These are phyloP conservation scores for Narthecium ossifragum DNA, from an alignment of 106 monocot genomes.

Conservation along the genomic window DNA sequence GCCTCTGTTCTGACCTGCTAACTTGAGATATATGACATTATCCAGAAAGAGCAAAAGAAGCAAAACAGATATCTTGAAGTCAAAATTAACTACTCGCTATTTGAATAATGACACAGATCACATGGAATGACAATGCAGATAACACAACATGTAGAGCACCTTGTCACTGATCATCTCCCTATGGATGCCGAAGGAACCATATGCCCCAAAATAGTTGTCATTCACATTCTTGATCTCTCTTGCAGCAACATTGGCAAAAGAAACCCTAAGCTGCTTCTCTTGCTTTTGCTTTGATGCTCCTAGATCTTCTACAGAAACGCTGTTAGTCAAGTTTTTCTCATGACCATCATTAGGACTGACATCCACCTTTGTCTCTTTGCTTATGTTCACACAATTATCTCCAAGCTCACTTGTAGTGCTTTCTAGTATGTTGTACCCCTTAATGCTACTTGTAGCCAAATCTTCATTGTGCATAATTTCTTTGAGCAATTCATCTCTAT, in stretches of 20 bases:
- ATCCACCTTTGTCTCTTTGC: background rate
- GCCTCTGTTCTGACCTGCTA: constrained; percentile 78
- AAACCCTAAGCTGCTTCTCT: constrained; percentile 40
- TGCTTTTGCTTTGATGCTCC: constrained; percentile 11
- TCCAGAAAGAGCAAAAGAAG: background rate
- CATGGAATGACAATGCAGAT: background rate
- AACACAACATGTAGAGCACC: constrained; percentile 23
- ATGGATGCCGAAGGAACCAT: constrained; percentile 92
- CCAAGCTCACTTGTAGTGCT: constrained; percentile 5
- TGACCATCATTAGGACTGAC: constrained; percentile 1
- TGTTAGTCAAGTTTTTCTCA: constrained; percentile 10
- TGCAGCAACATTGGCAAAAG: constrained; percentile 52
- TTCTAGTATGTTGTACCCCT: constrained; percentile 3
- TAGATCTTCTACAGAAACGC: constrained; percentile 1
- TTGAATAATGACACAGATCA: background rate
- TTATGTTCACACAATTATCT: background rate
- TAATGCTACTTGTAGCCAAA: constrained; percentile 15
- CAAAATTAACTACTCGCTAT: no score
- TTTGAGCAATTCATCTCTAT: constrained; percentile 45
- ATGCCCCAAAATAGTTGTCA: constrained; percentile 79
- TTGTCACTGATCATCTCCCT: constrained; percentile 96
- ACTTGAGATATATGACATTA: constrained; percentile 1
- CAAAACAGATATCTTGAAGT: no score
- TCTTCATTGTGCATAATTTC: constrained; percentile 26
- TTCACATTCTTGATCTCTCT: constrained; percentile 60